Evolutionary conservation across 2,329 filamentous ascomycete species (phyloP), one percentile per base, ranked within the genome.

Genomic region (Meredithiella fracta): DNA sequence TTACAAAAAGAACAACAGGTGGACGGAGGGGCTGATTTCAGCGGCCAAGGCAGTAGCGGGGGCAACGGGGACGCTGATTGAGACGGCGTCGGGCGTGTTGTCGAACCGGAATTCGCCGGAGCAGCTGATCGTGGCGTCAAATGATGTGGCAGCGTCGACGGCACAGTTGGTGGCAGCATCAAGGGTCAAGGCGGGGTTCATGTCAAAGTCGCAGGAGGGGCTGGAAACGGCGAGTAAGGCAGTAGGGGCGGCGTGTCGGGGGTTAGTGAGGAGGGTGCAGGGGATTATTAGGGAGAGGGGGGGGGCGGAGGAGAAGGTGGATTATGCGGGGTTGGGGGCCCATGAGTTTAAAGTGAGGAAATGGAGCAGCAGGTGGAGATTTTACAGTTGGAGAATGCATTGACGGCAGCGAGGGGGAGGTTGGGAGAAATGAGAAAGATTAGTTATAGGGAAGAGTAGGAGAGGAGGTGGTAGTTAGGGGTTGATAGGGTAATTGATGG

Each of bases 281-380:
- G 80, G 76, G 63, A 91, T 98, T 72, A 97, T 98, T 68, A 84
- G 86, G 66, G 85, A 94, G 69, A 82, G 87, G 64, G 82, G 86
- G 66, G 25, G 26, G 60, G 85, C 85, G 47, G 87, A 91, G 37
- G 89, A 95, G 55, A 74, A 78, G 53, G 81, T 94, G 22, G 92
- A 98, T 68, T 98, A 97, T 69, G 75, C 78, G 47, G 86, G 89
- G 72, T 73, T 98, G 50, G 90, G 86, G 60, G 82, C 85, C 31
- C 91, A 96, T 69, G 92, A 98, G 72, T 97, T 98, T 76, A 98
- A 98, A 77, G 89, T 96, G 53, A 79, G 63, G 90, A 98, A 73
- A 98, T 98, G 92, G 92, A 98, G 73, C 92, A 98, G 67, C 92
- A 98, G 86, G 92, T 98, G 66, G 90, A 98, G 70, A 98, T 98